Conservation (phyloP, 1,284 basidiomycete genomes). For the Blastosporella zonata region DNA sequence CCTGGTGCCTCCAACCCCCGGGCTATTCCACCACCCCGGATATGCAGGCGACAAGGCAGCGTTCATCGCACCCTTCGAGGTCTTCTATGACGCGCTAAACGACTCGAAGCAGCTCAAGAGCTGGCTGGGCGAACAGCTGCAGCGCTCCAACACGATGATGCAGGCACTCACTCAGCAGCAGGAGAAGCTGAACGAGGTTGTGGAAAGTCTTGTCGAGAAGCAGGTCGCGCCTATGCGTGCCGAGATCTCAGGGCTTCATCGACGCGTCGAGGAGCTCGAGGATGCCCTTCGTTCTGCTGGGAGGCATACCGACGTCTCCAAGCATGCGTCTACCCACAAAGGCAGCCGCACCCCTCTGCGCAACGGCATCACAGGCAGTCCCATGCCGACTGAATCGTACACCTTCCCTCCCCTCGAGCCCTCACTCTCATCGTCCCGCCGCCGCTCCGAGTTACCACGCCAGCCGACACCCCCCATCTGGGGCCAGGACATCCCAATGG, state of each 20-base stretch:
- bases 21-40: constrained; percentile 53
- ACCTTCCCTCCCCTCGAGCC: constrained; percentile 50
- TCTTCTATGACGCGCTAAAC: constrained; percentile 75
- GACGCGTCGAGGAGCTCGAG: constrained; percentile 57
- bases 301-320: constrained; percentile 29
- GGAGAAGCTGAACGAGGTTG: constrained; percentile 55
- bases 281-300: constrained; percentile 43
- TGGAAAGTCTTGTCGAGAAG: constrained; percentile 57
- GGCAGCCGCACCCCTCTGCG: constrained; percentile 31
- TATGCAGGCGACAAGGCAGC: constrained; percentile 64
- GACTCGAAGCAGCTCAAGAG: constrained; percentile 70
- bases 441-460: constrained; percentile 13
- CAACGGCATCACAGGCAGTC: constrained; percentile 29
- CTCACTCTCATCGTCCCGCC: constrained; percentile 21
- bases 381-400: constrained; percentile 39
- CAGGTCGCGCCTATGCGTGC: constrained; percentile 50
- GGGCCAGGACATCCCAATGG: constrained; percentile 32
- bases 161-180: constrained; percentile 50
- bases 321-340: constrained; percentile 26
- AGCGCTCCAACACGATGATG: constrained; percentile 54
- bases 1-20: constrained; percentile 65
- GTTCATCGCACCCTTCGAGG: constrained; percentile 74
- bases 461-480: constrained; percentile 32
- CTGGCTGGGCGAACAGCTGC: constrained; percentile 71
- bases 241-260: constrained; percentile 54